Evolutionary conservation across 345 rosid species (phyloP).

Genomic region (Lumnitzera racemosa): DNA sequence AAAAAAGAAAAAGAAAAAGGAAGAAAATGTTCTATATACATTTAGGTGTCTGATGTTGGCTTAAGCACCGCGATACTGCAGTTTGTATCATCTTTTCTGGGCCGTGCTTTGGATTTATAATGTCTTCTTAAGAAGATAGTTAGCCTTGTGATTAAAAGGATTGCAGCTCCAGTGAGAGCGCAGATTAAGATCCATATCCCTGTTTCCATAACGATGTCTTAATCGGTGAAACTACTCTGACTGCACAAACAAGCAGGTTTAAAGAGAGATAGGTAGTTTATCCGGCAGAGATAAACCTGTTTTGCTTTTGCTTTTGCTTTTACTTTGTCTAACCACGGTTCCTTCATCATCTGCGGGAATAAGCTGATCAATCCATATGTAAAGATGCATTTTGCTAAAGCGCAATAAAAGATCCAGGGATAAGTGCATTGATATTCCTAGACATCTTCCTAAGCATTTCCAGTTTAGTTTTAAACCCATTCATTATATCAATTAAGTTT

Average conservation of each 20-base stretch:
- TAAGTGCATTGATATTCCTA: no score
- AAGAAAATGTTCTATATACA: not conserved
- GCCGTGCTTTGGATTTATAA: not conserved
- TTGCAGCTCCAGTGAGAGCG: slow-evolving; percentile 8
- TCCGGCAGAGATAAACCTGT: not conserved
- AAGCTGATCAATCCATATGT: no score
- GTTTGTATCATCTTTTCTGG: slow-evolving; percentile 13
- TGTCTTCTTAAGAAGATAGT: slow-evolving; percentile 6
- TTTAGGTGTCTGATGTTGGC: slow-evolving; percentile 2
- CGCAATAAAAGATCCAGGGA: no score
- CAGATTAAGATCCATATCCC: slow-evolving; percentile 27
- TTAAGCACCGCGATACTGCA: not conserved
- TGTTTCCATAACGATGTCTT: slow-evolving; percentile 9
- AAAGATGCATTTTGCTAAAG: no score
- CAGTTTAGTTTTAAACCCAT: no score
- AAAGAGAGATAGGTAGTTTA: not conserved
- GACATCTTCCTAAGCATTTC: no score
- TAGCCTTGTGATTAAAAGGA: not conserved
- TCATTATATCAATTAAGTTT: no score
- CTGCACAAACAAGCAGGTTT: not conserved
- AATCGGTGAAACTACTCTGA: not conserved
- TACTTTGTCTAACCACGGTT: not conserved
- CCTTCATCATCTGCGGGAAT: slow-evolving; percentile 6
- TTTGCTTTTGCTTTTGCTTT: no score
- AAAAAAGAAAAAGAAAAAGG: no score